Conservation (phyloP, 2,329 filamentous ascomycete species). For the Exserohilum turcica region DNA sequence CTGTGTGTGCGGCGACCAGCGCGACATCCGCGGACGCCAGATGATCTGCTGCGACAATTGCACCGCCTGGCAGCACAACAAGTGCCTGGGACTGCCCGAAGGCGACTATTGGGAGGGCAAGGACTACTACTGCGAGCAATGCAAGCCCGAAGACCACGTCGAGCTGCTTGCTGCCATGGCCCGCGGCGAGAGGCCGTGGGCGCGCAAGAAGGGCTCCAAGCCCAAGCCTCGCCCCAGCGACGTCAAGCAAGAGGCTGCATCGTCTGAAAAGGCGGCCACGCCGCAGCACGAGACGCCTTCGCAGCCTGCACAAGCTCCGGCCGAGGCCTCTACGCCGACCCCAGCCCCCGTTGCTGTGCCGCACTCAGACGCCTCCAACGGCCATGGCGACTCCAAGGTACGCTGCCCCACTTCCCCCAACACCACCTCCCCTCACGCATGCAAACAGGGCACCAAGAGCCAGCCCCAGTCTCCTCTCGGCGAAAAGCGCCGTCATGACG, state of each 20-base stretch:
- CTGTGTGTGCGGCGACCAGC: slow-evolving; percentile 86
- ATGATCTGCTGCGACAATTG: slow-evolving; percentile 98
- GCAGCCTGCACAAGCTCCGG: slow-evolving; percentile 14
- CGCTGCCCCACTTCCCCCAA: background rate
- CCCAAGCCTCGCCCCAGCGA: slow-evolving; percentile 71
- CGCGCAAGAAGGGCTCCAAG: slow-evolving; percentile 62
- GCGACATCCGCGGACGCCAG: slow-evolving; percentile 79
- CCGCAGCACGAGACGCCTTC: slow-evolving; percentile 27
- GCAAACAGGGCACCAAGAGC: slow-evolving; percentile 32
- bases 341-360: slow-evolving; percentile 15
- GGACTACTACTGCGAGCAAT: slow-evolving; percentile 87
- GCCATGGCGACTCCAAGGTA: slow-evolving; percentile 35
- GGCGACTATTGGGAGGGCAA: slow-evolving; percentile 59
- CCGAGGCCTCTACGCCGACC: slow-evolving; percentile 20
- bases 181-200: slow-evolving; percentile 84
- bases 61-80: slow-evolving; percentile 94
- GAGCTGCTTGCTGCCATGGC: slow-evolving; percentile 78
- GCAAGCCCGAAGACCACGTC: slow-evolving; percentile 81
- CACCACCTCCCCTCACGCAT: slow-evolving; percentile 11
- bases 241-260: slow-evolving; percentile 53
- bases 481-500: slow-evolving; percentile 46
- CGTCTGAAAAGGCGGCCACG: slow-evolving; percentile 46
- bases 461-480: slow-evolving; percentile 44
- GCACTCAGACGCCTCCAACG: slow-evolving; percentile 29
- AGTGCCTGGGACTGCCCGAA: slow-evolving; percentile 87